phyloP scores from a whole-genome alignment of 768 basidiomycete genomes.

The Dioszegia aurantiaca region DNA sequence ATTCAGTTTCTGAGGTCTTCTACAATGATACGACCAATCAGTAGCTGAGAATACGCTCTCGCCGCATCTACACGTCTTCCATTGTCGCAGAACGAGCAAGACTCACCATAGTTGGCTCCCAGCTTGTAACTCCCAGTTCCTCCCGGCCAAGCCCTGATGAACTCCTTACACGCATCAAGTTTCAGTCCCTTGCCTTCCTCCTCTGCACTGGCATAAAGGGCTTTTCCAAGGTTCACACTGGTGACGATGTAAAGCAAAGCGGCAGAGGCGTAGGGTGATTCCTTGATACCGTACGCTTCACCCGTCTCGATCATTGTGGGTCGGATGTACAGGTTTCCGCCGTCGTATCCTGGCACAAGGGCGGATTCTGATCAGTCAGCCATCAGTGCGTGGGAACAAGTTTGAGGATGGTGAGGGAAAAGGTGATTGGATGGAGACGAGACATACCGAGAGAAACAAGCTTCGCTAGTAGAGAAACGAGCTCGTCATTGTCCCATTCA shows the following conservation, averaged over 20 bases:
- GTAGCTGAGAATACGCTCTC: too few species aligned
- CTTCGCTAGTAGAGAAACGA: constrained; percentile 39
- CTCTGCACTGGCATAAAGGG: constrained; percentile 35
- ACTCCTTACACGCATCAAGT: constrained; percentile 76
- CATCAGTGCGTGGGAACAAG: constrained; percentile 1
- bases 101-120: constrained; percentile 55
- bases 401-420: neutral
- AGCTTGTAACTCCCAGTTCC: constrained; percentile 88
- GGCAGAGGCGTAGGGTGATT: constrained; percentile 40
- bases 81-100: too few species aligned
- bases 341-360: constrained; percentile 38
- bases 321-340: constrained; percentile 45
- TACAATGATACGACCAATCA: neutral
- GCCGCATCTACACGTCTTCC: too few species aligned
- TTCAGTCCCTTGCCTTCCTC: constrained; percentile 66
- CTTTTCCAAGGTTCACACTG: constrained; percentile 35
- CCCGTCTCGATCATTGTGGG: constrained; percentile 44
- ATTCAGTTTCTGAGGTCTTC: constrained; percentile 11
- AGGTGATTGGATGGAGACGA: neutral
- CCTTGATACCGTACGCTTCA: constrained; percentile 44
- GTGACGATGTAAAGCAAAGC: constrained; percentile 43
- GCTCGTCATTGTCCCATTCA: constrained; percentile 45
- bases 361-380: constrained; percentile 26
- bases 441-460: constrained; percentile 41
- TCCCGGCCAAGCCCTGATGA: constrained; percentile 80